phyloP scores from a whole-genome alignment of 768 basidiomycete genomes.

The Collybia nuda region DNA sequence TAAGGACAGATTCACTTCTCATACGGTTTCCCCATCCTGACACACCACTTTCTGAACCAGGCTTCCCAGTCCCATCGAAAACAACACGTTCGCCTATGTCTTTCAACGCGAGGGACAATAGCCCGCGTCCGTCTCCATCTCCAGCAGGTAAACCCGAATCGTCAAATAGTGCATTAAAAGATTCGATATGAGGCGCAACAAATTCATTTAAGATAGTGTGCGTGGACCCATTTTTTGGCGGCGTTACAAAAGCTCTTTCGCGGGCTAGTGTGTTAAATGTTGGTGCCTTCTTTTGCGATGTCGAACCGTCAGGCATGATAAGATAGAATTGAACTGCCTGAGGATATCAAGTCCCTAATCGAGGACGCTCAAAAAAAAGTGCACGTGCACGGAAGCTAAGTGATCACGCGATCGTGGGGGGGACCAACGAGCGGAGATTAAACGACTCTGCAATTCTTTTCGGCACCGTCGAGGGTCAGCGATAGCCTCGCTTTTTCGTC shows the following conservation, averaged over 20 bases:
- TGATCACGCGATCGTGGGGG: constrained; percentile 21
- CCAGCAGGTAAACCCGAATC: constrained; percentile 79
- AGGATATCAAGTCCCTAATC: neutral
- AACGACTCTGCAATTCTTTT: constrained; percentile 25
- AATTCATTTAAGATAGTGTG: constrained; percentile 89
- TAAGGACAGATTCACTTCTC: constrained; percentile 60
- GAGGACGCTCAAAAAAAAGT: constrained; percentile 22
- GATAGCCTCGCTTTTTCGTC: constrained; percentile 5
- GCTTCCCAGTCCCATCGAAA: constrained; percentile 72
- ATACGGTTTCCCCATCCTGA: constrained; percentile 81
- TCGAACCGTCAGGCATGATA: constrained; percentile 54
- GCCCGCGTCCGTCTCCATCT: constrained; percentile 75
- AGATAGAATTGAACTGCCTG: neutral
- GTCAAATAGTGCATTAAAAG: constrained; percentile 96
- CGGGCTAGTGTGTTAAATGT: constrained; percentile 84
- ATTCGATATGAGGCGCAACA: constrained; percentile 90
- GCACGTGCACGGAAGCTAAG: constrained; percentile 28
- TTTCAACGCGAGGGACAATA: constrained; percentile 74
- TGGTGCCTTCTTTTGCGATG: constrained; percentile 34
- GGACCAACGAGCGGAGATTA: constrained; percentile 26
- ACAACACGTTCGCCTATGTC: constrained; percentile 92
- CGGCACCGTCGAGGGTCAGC: constrained; percentile 13
- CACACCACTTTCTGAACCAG: constrained; percentile 51
- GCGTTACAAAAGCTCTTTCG: constrained; percentile 76
- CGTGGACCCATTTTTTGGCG: constrained; percentile 64